Evolutionary conservation across 2,329 filamentous ascomycete genomes (phyloP).

Genomic region (Fusarium sp.): DNA sequence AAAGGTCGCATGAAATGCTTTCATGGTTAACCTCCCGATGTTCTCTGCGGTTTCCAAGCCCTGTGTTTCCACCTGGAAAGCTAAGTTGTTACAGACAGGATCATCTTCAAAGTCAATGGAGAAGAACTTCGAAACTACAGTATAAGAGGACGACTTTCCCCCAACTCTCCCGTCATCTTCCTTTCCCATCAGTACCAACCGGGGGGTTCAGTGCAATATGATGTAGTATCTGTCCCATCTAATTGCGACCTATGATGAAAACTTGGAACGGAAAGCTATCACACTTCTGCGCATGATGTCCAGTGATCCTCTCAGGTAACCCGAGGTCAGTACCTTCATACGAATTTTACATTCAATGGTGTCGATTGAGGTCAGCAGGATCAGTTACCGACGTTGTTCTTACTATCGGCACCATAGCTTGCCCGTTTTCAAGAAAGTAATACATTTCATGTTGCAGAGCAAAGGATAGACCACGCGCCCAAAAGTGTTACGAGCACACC

Average conservation of each 20-base stretch:
- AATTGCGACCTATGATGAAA: neutral
- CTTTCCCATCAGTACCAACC: neutral
- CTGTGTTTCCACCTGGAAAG: neutral
- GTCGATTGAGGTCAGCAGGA: neutral
- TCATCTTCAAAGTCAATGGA: neutral
- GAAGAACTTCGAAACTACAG: neutral
- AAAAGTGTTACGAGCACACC: neutral
- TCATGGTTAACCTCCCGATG: neutral
- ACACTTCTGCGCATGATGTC: neutral
- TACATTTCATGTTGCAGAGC: neutral
- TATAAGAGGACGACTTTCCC: neutral
- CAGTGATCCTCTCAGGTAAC: neutral
- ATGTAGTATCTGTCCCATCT: neutral
- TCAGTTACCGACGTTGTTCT: neutral
- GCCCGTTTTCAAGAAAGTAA: neutral
- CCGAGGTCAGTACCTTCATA: neutral
- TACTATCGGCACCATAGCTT: neutral
- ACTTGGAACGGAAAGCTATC: neutral
- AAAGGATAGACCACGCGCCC: neutral
- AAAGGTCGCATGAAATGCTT: neutral
- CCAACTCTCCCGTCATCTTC: neutral
- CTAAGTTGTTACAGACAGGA: neutral
- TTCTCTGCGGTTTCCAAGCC: neutral
- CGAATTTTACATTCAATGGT: neutral
- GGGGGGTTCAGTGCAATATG: neutral